A percentile compares a stretch with the other conserved stretches of the same genome.
These are phyloP conservation scores for Lepidium sativum DNA, from an alignment of 345 rosid genomes.

Conservation along the genomic window DNA sequence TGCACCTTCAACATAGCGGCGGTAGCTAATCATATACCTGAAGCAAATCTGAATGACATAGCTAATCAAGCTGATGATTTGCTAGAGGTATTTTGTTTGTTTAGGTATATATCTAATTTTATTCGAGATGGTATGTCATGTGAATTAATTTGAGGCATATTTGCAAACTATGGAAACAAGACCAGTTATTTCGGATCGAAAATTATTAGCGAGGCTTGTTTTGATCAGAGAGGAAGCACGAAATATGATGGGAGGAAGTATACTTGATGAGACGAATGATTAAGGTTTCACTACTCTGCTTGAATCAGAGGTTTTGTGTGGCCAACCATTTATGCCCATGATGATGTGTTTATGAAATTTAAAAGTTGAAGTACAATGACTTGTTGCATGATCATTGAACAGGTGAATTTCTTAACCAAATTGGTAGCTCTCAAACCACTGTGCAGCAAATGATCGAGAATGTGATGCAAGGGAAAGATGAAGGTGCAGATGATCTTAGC, in stretches of 20 bases:
- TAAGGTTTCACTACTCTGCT: slow-evolving; percentile 86
- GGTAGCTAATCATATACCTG: slow-evolving; percentile 91
- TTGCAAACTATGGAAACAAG: slow-evolving; percentile 85
- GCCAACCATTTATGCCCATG: not conserved
- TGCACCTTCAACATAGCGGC: too few relatives aligned
- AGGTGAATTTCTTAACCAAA: slow-evolving; percentile 89
- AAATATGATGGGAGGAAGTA: slow-evolving; percentile 96
- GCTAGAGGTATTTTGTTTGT: slow-evolving; percentile 49
- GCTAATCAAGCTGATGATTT: slow-evolving; percentile 94
- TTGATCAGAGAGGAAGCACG: slow-evolving; percentile 92
- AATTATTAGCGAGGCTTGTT: slow-evolving; percentile 80
- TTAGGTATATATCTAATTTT: not conserved
- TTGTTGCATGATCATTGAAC: not conserved
- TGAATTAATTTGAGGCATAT: not conserved
- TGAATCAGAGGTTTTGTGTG: slow-evolving; percentile 65
- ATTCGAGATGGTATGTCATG: not conserved
- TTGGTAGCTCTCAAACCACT: slow-evolving; percentile 76
- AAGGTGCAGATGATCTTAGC: slow-evolving; percentile 63
- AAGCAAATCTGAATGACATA: slow-evolving; percentile 77
- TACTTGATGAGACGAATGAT: slow-evolving; percentile 89
- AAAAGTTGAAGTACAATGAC: not conserved
- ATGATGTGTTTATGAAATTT: not conserved
- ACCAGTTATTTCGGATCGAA: slow-evolving; percentile 72
- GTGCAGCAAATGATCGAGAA: slow-evolving; percentile 72
- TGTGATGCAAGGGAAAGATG: slow-evolving; percentile 89